phyloP scores from a whole-genome alignment of 1,284 basidiomycete species.

The Leccinum solheimii region DNA sequence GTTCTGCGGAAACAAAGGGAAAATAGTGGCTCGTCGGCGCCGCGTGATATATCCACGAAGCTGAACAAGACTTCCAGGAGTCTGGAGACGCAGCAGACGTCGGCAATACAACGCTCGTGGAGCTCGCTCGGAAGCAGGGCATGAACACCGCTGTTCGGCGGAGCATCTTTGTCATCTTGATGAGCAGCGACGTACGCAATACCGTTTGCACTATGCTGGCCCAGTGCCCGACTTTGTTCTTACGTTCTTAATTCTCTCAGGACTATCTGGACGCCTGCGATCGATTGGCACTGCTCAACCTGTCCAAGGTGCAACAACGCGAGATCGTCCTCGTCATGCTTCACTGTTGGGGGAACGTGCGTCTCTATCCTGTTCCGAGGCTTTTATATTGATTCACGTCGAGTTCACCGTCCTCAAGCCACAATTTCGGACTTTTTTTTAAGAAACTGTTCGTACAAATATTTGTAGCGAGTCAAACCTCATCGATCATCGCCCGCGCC shows the following conservation, averaged over 20 bases:
- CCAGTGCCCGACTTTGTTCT: not conserved
- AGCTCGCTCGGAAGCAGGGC: conserved; percentile 88
- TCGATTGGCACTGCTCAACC: conserved; percentile 75
- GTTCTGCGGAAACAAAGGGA: conserved; percentile 81
- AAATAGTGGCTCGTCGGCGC: conserved; percentile 99
- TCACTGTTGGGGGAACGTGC: conserved; percentile 90
- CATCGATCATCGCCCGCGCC: conserved; percentile 59
- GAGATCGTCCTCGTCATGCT: conserved; percentile 92
- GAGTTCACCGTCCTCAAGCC: conserved; percentile 77
- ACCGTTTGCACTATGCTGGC: not conserved
- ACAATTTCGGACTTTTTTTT: conserved; percentile 44
- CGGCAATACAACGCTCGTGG: conserved; percentile 58
- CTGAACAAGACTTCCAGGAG: not conserved
- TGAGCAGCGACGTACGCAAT: conserved; percentile 83
- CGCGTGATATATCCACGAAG: conserved; percentile 58
- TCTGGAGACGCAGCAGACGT: conserved; percentile 13
- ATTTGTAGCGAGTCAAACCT: conserved; percentile 70
- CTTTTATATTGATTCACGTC: conserved; percentile 35
- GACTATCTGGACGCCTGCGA: conserved; percentile 76
- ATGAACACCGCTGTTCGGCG: conserved; percentile 98
- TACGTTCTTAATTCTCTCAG: conserved; percentile 38
- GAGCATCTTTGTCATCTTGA: conserved; percentile 88
- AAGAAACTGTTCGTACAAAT: conserved; percentile 64
- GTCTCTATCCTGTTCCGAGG: not conserved
- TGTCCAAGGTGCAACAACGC: conserved; percentile 90